Conservation (phyloP, 495 filamentous ascomycete genomes). For the Paragyromitra xinjiangensis region DNA sequence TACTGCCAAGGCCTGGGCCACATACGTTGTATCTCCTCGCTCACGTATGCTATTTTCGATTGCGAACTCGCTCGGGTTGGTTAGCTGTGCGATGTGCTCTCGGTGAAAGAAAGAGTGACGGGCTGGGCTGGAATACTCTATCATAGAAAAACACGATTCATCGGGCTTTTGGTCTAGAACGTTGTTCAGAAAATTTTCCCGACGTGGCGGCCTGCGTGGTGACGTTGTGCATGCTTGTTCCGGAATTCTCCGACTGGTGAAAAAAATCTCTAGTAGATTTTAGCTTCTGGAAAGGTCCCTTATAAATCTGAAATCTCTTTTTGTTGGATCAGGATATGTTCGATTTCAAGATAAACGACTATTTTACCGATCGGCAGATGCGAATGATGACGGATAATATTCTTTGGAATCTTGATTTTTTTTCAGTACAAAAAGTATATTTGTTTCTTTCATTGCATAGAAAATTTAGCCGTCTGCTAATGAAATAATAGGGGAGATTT, state of each 20-base stretch:
- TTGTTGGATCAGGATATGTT: not conserved
- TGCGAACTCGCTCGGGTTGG: not conserved
- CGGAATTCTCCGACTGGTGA: not conserved
- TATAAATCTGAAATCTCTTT: not conserved
- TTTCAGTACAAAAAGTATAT: not conserved
- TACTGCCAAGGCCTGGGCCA: not conserved
- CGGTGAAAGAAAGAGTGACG: not conserved
- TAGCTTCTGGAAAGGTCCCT: not conserved
- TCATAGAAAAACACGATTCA: no score
- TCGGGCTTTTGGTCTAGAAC: not conserved
- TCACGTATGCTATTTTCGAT: not conserved
- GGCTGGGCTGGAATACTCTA: not conserved
- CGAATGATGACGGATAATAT: not conserved
- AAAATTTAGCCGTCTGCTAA: not conserved
- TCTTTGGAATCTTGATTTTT: not conserved
- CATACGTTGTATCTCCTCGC: not conserved
- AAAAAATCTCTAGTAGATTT: not conserved
- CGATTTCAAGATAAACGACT: not conserved
- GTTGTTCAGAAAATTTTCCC: not conserved
- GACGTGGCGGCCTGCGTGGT: not conserved
- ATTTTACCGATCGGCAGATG: not conserved
- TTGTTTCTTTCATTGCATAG: not conserved
- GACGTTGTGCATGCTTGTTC: not conserved
- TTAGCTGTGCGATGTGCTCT: not conserved
- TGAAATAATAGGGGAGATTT: not conserved